Evolutionary conservation across 768 basidiomycete species (phyloP).

Genomic region (Suillus sp.): DNA sequence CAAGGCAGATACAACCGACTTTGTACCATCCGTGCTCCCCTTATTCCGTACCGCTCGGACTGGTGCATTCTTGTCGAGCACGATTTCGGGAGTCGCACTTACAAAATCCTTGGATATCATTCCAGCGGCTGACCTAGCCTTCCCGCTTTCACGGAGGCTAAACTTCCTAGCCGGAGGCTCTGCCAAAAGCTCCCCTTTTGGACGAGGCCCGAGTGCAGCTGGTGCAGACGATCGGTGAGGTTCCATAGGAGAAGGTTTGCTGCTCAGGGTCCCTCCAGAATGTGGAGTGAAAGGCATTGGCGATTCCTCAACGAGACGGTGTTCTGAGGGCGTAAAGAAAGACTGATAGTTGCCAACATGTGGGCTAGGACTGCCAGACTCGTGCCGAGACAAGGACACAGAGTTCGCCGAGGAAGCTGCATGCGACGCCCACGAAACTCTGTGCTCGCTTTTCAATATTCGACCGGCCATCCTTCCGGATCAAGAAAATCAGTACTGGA

Average conservation of each 20-base stretch:
- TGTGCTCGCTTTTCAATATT: slow-evolving; percentile 51
- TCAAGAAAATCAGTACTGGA: slow-evolving; percentile 9
- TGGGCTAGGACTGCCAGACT: slow-evolving; percentile 16
- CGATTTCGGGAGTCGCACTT: slow-evolving; percentile 29
- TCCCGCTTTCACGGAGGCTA: slow-evolving; percentile 34
- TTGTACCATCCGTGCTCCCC: slow-evolving; percentile 23
- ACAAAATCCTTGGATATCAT: background rate
- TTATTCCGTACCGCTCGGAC: slow-evolving; percentile 31
- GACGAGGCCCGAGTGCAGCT: slow-evolving; percentile 44
- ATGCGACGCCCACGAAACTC: slow-evolving; percentile 60
- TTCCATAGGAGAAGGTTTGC: background rate
- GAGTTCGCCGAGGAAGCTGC: slow-evolving; percentile 36
- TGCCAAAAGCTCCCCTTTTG: slow-evolving; percentile 35
- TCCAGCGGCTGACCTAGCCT: slow-evolving; percentile 8
- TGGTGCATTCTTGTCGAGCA: slow-evolving; percentile 45
- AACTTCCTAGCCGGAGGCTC: slow-evolving; percentile 27
- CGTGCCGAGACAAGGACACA: slow-evolving; percentile 29
- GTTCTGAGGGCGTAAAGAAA: slow-evolving; percentile 41
- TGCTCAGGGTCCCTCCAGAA: background rate
- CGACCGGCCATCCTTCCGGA: slow-evolving; percentile 67
- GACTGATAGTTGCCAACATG: background rate
- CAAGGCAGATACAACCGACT: slow-evolving; percentile 15
- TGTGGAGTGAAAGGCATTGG: slow-evolving; percentile 36
- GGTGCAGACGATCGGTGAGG: slow-evolving; percentile 49
- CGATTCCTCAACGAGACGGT: slow-evolving; percentile 45